Percentiles rank a stretch among this genome's conserved stretches.
phyloP scores from a whole-genome alignment of 371 early-diverging fungal species.

The Mortierella sp. region DNA sequence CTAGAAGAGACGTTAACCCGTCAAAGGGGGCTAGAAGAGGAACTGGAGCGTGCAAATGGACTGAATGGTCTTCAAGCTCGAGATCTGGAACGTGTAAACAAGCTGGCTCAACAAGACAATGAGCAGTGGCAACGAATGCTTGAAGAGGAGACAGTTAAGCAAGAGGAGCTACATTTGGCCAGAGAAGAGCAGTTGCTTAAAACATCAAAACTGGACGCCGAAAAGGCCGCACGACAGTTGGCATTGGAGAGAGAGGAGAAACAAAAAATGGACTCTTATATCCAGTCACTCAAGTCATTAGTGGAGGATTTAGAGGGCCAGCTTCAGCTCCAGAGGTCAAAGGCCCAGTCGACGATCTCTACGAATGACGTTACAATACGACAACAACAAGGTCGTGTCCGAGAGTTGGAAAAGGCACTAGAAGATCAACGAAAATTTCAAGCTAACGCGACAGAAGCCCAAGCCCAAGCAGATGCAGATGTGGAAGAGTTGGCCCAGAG shows the following conservation, averaged over 20 bases:
- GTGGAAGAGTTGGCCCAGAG: too few species aligned
- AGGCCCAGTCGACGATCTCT: too few species aligned
- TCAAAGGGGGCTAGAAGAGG: conserved; percentile 11
- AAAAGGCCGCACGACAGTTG: not conserved
- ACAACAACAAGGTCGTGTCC: not conserved
- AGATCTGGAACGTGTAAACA: conserved; percentile 8
- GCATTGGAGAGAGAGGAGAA: too few species aligned
- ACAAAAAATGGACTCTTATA: too few species aligned
- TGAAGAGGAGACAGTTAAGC: conserved; percentile 8
- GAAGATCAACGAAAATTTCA: too few species aligned
- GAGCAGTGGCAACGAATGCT: conserved; percentile 14
- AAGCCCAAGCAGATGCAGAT: too few species aligned
- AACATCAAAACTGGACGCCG: conserved; percentile 9
- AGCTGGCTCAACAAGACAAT: conserved; percentile 12
- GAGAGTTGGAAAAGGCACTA: not conserved
- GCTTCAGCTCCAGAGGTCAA: too few species aligned
- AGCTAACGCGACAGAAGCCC: too few species aligned
- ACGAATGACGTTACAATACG: too few species aligned
- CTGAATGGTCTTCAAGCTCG: conserved; percentile 11
- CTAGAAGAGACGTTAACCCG: conserved; percentile 8
- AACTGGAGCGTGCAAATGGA: conserved; percentile 18
- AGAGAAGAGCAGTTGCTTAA: not conserved
- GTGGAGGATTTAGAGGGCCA: too few species aligned
- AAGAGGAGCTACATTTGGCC: conserved; percentile 6
- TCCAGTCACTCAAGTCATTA: too few species aligned